Evolutionary conservation across 768 basidiomycete genomes (phyloP).

Genomic region (Asterophora parasitica): DNA sequence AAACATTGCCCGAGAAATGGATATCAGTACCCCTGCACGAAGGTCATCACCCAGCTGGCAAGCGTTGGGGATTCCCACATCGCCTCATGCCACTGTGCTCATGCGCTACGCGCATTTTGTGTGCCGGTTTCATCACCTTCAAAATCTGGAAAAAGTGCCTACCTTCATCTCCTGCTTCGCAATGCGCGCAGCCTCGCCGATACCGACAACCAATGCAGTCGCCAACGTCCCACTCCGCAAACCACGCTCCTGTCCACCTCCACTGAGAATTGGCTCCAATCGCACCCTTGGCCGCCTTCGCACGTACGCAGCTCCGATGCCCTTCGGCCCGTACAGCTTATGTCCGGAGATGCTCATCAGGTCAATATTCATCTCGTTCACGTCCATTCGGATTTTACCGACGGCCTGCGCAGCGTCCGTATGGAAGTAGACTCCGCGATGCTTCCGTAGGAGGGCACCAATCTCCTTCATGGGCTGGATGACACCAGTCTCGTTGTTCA

Average conservation of each 20-base stretch:
- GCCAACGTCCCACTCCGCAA: slow-evolving; percentile 93
- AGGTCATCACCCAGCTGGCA: slow-evolving; percentile 57
- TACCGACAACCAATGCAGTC: slow-evolving; percentile 80
- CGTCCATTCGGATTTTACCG: slow-evolving; percentile 88
- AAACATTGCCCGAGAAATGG: slow-evolving; percentile 2
- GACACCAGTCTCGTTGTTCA: slow-evolving; percentile 99
- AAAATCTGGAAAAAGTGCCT: slow-evolving; percentile 35
- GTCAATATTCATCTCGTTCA: slow-evolving; percentile 94
- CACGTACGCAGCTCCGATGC: slow-evolving; percentile 92
- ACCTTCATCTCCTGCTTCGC: slow-evolving; percentile 91
- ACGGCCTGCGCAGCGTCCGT: slow-evolving; percentile 96
- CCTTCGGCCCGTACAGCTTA: slow-evolving; percentile 98
- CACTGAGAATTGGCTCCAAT: slow-evolving; percentile 90
- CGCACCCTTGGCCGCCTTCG: slow-evolving; percentile 88
- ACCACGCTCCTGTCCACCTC: slow-evolving; percentile 97
- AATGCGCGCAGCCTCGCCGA: slow-evolving; percentile 93
- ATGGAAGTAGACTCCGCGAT: slow-evolving; percentile 91
- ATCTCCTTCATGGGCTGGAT: slow-evolving; percentile 98
- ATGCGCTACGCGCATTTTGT: slow-evolving; percentile 18
- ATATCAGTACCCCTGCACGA: slow-evolving; percentile 94
- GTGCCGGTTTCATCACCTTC: slow-evolving; percentile 46
- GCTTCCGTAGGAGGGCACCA: slow-evolving; percentile 77
- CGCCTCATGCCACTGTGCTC: slow-evolving; percentile 42
- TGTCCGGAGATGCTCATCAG: slow-evolving; percentile 95
- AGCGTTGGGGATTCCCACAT: slow-evolving; percentile 13